Evolutionary conservation across 805 yeast genomes (phyloP).

Genomic region (Yarrowia divulgata): DNA sequence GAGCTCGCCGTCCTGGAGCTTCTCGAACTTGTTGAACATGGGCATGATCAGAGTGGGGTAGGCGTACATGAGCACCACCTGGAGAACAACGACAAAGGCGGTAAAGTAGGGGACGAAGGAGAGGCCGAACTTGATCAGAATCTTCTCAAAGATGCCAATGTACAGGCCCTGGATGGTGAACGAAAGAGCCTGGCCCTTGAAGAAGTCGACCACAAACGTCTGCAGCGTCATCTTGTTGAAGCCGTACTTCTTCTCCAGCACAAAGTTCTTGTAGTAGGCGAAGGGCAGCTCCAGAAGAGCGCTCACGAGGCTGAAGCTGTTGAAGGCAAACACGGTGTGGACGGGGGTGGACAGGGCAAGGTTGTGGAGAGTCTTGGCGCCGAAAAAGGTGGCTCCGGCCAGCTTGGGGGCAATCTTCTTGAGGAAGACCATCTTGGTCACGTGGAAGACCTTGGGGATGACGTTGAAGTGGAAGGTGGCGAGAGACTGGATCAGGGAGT

Average conservation of each 20-base stretch:
- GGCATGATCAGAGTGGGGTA: slow-evolving; percentile 91
- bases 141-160: slow-evolving; percentile 76
- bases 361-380: slow-evolving; percentile 55
- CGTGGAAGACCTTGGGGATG: slow-evolving; percentile 68
- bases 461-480: slow-evolving; percentile 65
- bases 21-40: slow-evolving; percentile 86
- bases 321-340: slow-evolving; percentile 72
- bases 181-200: slow-evolving; percentile 66
- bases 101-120: slow-evolving; percentile 82
- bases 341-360: slow-evolving; percentile 49
- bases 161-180: slow-evolving; percentile 73
- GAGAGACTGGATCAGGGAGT: slow-evolving; percentile 62
- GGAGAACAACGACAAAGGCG: slow-evolving; percentile 71
- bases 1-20: slow-evolving; percentile 89
- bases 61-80: slow-evolving; percentile 74
- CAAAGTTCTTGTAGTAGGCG: slow-evolving; percentile 79
- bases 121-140: slow-evolving; percentile 80
- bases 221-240: slow-evolving; percentile 83
- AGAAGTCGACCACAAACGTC: slow-evolving; percentile 74
- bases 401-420: slow-evolving; percentile 42
- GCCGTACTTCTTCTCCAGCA: slow-evolving; percentile 90
- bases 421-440: slow-evolving; percentile 53
- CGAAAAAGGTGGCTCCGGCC: slow-evolving; percentile 69
- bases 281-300: slow-evolving; percentile 69
- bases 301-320: slow-evolving; percentile 59